Conservation (phyloP, 1,284 basidiomycete genomes). For the Sphagnurus paluster region DNA sequence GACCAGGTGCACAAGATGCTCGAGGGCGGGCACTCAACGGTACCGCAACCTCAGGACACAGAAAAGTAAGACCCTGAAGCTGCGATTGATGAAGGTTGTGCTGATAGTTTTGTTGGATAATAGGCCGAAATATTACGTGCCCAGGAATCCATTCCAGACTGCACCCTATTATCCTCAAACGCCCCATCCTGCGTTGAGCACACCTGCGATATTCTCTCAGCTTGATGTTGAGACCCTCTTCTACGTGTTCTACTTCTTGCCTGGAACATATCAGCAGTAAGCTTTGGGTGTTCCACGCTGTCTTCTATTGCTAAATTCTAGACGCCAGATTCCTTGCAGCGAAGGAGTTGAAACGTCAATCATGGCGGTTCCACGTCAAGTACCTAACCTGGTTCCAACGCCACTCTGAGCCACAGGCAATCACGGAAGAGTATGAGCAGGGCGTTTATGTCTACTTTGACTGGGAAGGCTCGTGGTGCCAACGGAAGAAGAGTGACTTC, state of each 20-base stretch:
- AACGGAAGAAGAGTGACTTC: constrained; percentile 98
- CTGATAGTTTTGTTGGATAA: too few species aligned
- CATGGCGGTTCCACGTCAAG: constrained; percentile 99
- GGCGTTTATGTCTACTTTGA: constrained; percentile 98
- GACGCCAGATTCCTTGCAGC: constrained; percentile 85
- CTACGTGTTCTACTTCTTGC: constrained; percentile 98
- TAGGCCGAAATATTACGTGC: constrained; percentile 96
- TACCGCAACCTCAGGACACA: constrained; percentile 92
- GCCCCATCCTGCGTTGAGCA: constrained; percentile 80
- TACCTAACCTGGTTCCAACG: constrained; percentile 99
- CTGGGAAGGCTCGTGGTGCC: constrained; percentile 98
- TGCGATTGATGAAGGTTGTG: background rate
- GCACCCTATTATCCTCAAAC: constrained; percentile 96
- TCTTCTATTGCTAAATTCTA: constrained; percentile 5
- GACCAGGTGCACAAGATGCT: constrained; percentile 92
- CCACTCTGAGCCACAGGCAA: constrained; percentile 97
- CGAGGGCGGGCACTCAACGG: constrained; percentile 85
- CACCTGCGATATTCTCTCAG: constrained; percentile 86
- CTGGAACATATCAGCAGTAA: constrained; percentile 97
- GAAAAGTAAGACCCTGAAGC: constrained; percentile 76
- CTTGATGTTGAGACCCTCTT: constrained; percentile 98
- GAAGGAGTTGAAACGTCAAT: constrained; percentile 95
- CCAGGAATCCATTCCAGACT: constrained; percentile 89
- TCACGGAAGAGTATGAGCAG: constrained; percentile 99
- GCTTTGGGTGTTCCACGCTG: constrained; percentile 31